These are phyloP conservation scores for Penicilliopsis zonata DNA, from an alignment of 495 filamentous ascomycete species.

Conservation along the genomic window DNA sequence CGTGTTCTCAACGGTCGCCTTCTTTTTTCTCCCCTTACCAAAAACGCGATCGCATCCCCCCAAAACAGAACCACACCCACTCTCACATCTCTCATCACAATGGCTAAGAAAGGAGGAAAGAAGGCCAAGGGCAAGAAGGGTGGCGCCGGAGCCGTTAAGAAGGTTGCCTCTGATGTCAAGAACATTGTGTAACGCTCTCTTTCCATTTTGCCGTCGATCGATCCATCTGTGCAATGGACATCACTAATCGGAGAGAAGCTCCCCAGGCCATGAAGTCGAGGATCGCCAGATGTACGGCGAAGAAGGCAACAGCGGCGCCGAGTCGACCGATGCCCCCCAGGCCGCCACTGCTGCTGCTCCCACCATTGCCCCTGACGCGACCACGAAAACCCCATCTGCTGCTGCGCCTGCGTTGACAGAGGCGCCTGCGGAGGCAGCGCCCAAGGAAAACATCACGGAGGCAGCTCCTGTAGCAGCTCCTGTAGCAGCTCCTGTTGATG, in stretches of 20 bases:
- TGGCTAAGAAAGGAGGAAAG: conserved; percentile 38
- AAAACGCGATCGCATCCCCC: conserved; percentile 3
- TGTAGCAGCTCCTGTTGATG: conserved; percentile 7
- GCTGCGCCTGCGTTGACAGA: conserved; percentile 8
- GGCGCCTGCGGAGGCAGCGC: conserved; percentile 7
- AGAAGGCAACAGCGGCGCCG: conserved; percentile 13
- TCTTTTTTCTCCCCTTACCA: conserved; percentile 4
- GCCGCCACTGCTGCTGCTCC: conserved; percentile 14
- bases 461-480: conserved; percentile 13
- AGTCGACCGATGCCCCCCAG: conserved; percentile 8
- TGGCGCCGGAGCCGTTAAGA: conserved; percentile 18
- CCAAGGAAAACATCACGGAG: conserved; percentile 11
- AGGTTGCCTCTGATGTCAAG: conserved; percentile 23
- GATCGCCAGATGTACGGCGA: conserved; percentile 25
- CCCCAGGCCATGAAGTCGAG: conserved; percentile 26
- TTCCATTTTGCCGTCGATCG: neutral
- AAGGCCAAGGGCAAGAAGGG: conserved; percentile 26
- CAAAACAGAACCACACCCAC: conserved; percentile 6
- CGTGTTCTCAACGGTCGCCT: neutral
- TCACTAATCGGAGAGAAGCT: conserved; percentile 11
- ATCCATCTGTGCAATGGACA: conserved; percentile 3
- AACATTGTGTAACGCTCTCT: conserved; percentile 28
- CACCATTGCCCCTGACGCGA: conserved; percentile 10
- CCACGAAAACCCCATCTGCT: conserved; percentile 8
- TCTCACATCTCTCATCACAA: conserved; percentile 10